Evolutionary conservation across 2,329 filamentous ascomycete species (phyloP), one percentile per base, ranked within the genome.

Genomic region (Endothia cerciana): DNA sequence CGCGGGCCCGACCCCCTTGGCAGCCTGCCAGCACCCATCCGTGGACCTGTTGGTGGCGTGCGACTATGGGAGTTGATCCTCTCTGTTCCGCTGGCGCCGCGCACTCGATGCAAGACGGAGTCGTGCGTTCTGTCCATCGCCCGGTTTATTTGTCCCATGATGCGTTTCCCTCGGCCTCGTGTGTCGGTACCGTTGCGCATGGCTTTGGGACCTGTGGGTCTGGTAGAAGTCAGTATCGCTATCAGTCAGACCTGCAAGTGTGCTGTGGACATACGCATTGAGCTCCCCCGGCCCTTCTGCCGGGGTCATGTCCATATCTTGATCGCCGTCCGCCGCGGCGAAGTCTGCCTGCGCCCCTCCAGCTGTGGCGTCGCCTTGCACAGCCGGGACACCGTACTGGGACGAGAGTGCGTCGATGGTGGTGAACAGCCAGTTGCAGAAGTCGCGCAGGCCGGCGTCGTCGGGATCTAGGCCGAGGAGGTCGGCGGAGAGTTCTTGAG

Each of bases 351-450:
- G 78, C 28, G 75, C 73, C 61, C 78, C 73, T 49, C 74, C 72
- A n/a, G 73, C 64, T 28, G 64, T 25, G 28, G 66, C 73, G 5
- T 73, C 72, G 40, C 73, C 58, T 68, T 78, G 77, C 64, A 75
- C 74, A 15, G 73, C 70, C 19, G 73, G 77, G 30, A 86, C 86
- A 70, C 88, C 89, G 66, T 89, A 73, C 75, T 90, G 87, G 59
- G 82, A 80, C 73, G 89, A 88, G 68, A 95, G 82, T 15, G 80
- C 70, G 56, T 90, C 87, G 68, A 97, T 89, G 76, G 97, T 91
- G 64, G 93, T 87, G 75, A 98, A 98, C n/a, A 99, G 82, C 95
- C 95, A 99, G 75, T 85, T 86, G 68, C 94, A 89, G 75, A 99
- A 98, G 63, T 94, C 90, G 68, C 87, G 87, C 8, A 93, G 92